These are phyloP conservation scores for Diaporthe aspalathi DNA, from an alignment of 2,329 filamentous ascomycete species.

Conservation along the genomic window DNA sequence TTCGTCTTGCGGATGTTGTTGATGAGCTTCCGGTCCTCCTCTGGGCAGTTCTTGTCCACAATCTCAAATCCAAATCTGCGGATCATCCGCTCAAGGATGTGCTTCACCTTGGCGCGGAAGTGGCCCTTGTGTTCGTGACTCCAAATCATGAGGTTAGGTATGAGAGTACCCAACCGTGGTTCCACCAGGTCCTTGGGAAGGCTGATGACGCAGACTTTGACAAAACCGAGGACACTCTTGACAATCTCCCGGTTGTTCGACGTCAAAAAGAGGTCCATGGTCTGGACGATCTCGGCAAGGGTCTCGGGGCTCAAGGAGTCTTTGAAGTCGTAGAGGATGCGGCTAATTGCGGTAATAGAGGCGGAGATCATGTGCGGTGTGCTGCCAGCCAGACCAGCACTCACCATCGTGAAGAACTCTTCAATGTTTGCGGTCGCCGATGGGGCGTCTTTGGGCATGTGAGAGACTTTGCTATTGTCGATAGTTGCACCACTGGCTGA, in stretches of 20 bases:
- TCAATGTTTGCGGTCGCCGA: slow-evolving; percentile 84
- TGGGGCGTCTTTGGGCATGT: slow-evolving; percentile 86
- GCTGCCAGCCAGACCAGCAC: slow-evolving; percentile 89
- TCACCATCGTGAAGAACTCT: slow-evolving; percentile 98
- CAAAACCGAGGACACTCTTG: slow-evolving; percentile 91
- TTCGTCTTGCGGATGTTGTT: slow-evolving; percentile 95
- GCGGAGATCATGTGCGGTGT: slow-evolving; percentile 98
- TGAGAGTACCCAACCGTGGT: slow-evolving; percentile 78
- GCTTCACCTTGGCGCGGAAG: slow-evolving; percentile 97
- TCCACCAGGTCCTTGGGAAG: slow-evolving; percentile 83
- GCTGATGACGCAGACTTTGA: slow-evolving; percentile 93
- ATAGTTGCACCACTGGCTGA: slow-evolving; percentile 76
- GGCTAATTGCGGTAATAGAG: slow-evolving; percentile 92
- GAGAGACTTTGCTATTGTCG: slow-evolving; percentile 85
- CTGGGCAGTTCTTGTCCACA: slow-evolving; percentile 84
- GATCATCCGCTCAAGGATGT: slow-evolving; percentile 95
- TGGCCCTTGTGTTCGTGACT: slow-evolving; percentile 98
- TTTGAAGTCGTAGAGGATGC: slow-evolving; percentile 94
- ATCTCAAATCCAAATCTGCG: slow-evolving; percentile 87
- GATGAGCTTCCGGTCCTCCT: slow-evolving; percentile 89
- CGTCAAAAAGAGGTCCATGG: slow-evolving; percentile 95
- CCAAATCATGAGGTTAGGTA: slow-evolving; percentile 95
- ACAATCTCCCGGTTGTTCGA: slow-evolving; percentile 98
- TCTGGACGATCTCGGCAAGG: slow-evolving; percentile 87
- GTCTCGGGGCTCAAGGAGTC: slow-evolving; percentile 74